Conservation (phyloP, 2,329 filamentous ascomycete species). For the Tolypocladium inflatum region DNA sequence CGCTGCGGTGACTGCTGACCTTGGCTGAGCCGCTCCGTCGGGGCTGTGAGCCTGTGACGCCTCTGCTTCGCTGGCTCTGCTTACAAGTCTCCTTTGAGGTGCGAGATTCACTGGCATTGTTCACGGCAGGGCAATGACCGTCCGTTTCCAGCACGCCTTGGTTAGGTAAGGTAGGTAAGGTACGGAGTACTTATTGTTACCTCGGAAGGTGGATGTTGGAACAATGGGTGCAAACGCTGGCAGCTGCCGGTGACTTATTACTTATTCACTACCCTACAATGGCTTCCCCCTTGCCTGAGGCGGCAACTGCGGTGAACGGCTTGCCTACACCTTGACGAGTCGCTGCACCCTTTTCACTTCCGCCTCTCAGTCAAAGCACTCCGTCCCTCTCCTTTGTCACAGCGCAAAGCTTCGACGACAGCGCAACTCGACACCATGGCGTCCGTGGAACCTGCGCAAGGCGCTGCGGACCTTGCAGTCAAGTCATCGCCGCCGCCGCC, state of each 20-base stretch:
- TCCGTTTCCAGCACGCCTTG: no score
- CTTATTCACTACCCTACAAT: neutral
- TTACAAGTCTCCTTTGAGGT: neutral
- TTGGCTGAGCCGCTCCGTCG: no score
- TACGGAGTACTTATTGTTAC: no score
- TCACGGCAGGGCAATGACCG: no score
- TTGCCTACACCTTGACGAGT: neutral
- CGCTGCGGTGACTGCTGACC: neutral
- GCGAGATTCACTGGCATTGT: neutral
- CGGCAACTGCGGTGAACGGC: neutral
- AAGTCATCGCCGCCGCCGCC: neutral
- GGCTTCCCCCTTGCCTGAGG: neutral
- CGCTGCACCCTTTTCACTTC: neutral
- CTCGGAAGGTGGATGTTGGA: neutral
- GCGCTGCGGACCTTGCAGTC: no score
- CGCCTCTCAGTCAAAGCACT: neutral
- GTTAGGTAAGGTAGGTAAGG: no score
- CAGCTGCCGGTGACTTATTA: neutral
- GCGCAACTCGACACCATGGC: neutral
- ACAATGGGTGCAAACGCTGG: neutral
- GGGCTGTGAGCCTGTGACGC: no score
- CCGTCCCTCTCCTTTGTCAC: neutral
- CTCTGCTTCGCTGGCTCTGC: neutral
- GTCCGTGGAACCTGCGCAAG: neutral
- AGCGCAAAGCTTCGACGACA: neutral